phyloP scores from a whole-genome alignment of 2,329 filamentous ascomycete species.

The Apiospora marii region DNA sequence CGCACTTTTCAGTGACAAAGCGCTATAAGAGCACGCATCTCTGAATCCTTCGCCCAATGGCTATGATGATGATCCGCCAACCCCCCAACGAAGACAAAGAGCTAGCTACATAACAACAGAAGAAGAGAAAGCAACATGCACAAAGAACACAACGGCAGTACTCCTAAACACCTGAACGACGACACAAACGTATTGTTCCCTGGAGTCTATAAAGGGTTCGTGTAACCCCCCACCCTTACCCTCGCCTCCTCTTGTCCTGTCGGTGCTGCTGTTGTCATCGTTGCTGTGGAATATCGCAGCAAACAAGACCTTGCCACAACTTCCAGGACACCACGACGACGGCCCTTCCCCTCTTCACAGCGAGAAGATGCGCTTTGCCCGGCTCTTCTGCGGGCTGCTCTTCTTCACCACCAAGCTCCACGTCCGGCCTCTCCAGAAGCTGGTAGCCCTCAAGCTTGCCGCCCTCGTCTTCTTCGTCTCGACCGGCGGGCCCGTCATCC shows the following conservation, averaged over 20 bases:
- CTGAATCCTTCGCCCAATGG: neutral
- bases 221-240: neutral
- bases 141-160: neutral
- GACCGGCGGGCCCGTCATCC: neutral
- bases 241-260: neutral
- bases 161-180: neutral
- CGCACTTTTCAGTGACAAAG: neutral
- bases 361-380: neutral
- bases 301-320: neutral
- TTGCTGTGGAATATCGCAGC: neutral
- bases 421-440: slow-evolving; percentile 8
- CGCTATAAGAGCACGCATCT: slow-evolving; percentile 4
- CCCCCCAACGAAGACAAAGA: neutral
- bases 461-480: slow-evolving; percentile 3
- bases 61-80: slow-evolving; percentile 7
- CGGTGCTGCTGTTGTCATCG: neutral
- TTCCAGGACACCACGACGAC: neutral
- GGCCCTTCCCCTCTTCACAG: neutral
- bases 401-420: slow-evolving; percentile 10
- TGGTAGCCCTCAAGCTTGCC: slow-evolving; percentile 6
- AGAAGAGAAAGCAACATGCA: neutral
- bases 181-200: neutral
- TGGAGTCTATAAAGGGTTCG: neutral
- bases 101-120: neutral
- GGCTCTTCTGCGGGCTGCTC: neutral